Conservation (phyloP, 1,139 yeast species). For the Kodamaea arcana region DNA sequence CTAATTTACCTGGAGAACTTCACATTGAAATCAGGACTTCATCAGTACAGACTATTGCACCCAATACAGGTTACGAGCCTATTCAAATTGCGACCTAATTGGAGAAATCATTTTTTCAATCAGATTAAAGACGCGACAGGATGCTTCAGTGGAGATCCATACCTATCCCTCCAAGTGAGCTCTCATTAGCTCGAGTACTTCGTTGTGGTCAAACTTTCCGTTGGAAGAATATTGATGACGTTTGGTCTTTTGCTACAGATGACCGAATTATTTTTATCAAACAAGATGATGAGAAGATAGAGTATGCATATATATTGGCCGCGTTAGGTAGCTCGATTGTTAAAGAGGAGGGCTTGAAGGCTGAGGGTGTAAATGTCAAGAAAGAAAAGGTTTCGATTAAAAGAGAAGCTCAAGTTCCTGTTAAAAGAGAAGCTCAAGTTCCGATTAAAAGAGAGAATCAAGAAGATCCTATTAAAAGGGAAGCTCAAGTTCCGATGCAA, state of each 20-base stretch:
- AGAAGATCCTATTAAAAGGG: not conserved
- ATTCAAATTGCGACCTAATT: no score
- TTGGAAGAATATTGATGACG: constrained; percentile 56
- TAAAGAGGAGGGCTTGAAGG: not conserved
- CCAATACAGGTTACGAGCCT: no score
- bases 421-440: not conserved
- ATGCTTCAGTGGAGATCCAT: constrained; percentile 14
- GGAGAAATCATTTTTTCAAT: no score
- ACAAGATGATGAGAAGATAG: constrained; percentile 38
- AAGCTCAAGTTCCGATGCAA: no score
- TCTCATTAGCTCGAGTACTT: constrained; percentile 62
- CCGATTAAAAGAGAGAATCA: no score
- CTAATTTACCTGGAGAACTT: no score
- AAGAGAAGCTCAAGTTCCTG: no score
- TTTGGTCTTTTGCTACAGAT: constrained; percentile 56
- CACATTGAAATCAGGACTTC: no score
- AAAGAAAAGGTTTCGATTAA: not conserved
- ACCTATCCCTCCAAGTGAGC: constrained; percentile 36
- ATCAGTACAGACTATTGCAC: no score
- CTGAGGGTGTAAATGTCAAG: not conserved
- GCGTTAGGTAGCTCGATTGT: constrained; percentile 3
- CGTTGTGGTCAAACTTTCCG: constrained; percentile 88
- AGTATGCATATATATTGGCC: constrained; percentile 30
- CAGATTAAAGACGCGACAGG: constrained; percentile 4
- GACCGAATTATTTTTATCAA: constrained; percentile 49